A percentile compares a stretch with the other conserved stretches of the same genome.
These are phyloP conservation scores for Fulvia fulva DNA, from an alignment of 2,329 filamentous ascomycete species.

Conservation along the genomic window DNA sequence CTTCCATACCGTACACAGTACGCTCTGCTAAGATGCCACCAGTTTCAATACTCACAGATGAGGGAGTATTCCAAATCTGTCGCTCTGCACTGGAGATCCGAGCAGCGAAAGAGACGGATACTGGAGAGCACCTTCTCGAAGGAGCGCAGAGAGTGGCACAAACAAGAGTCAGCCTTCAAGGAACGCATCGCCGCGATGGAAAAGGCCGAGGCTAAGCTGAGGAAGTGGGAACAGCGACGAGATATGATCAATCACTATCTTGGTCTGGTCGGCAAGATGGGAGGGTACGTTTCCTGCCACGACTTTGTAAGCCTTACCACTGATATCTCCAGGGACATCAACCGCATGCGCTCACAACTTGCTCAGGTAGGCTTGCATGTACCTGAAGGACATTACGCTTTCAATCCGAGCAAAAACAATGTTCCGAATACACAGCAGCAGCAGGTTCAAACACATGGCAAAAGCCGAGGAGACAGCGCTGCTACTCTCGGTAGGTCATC, in stretches of 20 bases:
- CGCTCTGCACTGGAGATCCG: slow-evolving; percentile 22
- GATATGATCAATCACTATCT: slow-evolving; percentile 36
- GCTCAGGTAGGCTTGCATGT: slow-evolving; percentile 29
- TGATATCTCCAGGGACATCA: slow-evolving; percentile 28
- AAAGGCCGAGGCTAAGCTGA: slow-evolving; percentile 25
- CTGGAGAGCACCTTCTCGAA: slow-evolving; percentile 23
- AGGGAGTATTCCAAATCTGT: slow-evolving; percentile 31
- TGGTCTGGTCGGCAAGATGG: slow-evolving; percentile 32
- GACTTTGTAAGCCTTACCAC: neutral
- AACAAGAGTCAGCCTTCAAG: slow-evolving; percentile 23
- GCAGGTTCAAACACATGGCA: neutral
- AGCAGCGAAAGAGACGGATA: slow-evolving; percentile 17
- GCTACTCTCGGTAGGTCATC: slow-evolving; percentile 15
- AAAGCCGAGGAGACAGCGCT: slow-evolving; percentile 7
- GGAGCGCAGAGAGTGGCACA: slow-evolving; percentile 26
- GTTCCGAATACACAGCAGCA: neutral
- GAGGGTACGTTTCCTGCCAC: slow-evolving; percentile 24
- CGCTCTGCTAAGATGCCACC: slow-evolving; percentile 5
- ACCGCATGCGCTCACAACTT: slow-evolving; percentile 27
- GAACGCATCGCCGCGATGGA: slow-evolving; percentile 21
- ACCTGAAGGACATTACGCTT: slow-evolving; percentile 23
- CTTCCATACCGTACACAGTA: neutral
- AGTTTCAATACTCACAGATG: slow-evolving; percentile 48
- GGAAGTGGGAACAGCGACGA: slow-evolving; percentile 33
- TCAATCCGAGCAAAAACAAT: slow-evolving; percentile 8